Evolutionary conservation across 2,329 filamentous ascomycete species (phyloP), one percentile per base, ranked within the genome.

Genomic region (Fusarium miscanthi): DNA sequence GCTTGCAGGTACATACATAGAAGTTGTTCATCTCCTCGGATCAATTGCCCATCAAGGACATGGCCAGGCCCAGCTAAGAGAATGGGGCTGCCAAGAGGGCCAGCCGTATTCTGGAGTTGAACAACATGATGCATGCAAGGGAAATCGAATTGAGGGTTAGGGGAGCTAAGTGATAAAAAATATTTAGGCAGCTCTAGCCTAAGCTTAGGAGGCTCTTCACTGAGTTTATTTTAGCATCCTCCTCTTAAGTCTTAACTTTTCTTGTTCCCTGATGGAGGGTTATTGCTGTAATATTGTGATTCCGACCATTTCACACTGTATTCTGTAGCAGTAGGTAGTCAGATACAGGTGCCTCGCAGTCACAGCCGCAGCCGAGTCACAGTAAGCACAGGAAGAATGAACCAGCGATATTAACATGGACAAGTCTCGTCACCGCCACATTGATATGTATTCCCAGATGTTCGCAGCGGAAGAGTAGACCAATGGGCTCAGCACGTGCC

Each of bases 121-220:
- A 61, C 70, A 72, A 37, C 66, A 68, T 68, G 49, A 65, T 71
- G 70, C 51, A 72, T 62, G 46, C 56, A 72, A 63, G 51, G 64
- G 43, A 60, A 54, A 64, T 52, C 49, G 37, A 73, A 57, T 59
- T 60, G 43, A 66, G 59, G 49, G 27, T 41, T 35, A 42, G 23
- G 23, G 23, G 23, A 25, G 23, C 23, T 25, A 25, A 25, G 23
- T 25, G 23, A 25, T 25, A 25, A 25, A 25, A 25, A 25, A 25
- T 25, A 25, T 25, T 25, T 25, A 25, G 23, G 23, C 23, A 25
- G 23, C 5, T 25, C 23, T 25, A 25, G 23, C 23, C 23, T 25
- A 25, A 25, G 23, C 23, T 25, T 25, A 25, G 23, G 23, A 25
- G 23, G 23, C 23, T 25, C 23, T 25, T 25, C 23, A 25, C 23